Evolutionary conservation across 2,329 filamentous ascomycete genomes (phyloP), one percentile per base, ranked within the genome.

Genomic region (Nothophoma quercina): DNA sequence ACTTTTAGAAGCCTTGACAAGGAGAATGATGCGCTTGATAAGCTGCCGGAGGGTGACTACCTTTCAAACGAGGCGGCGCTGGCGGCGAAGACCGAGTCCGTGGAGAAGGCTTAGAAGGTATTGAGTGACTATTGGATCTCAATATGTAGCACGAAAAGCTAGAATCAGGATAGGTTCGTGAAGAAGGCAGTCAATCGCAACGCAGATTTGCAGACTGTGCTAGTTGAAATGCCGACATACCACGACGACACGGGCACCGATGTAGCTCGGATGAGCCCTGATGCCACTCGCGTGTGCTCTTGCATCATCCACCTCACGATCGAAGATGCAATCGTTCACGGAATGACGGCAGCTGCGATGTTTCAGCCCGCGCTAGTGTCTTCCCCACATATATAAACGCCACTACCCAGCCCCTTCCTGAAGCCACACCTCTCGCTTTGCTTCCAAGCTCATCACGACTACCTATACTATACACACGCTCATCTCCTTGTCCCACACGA

Each of bases 21-120:
- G 22, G 58, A 67, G 43, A 69, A 73, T 21, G 69, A 73, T 35
- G 13, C 45, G n/a, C 67, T 70, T 16, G 70, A 72, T 40, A 63
- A 68, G 55, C 58, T 72, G 36, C 70, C 69, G 0, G 63, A 66
- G 43, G 63, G 60, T 9, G 60, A 35, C 15, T 66, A 58, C 29
- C 38, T 59, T 19, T 63, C 60, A 3, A 56, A 54, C n/a, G 51
- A 49, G 10, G 61, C 60, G 39, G 51, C 46, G 16, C 32, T 52
- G 26, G 57, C 54, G 13, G 47, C 46, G 21, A 62, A 60, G 43
- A 55, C 43, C 7, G 54, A 49, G 34, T 47, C 40, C 9, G 28
- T 29, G 1, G 58, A 59, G 25, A 61, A 22, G 28, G 42, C 38
- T 2, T 54, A 22, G n/a, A n/a, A n/a, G n/a, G n/a, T n/a, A n/a